A percentile compares a stretch with the other conserved stretches of the same genome.
phyloP scores from a whole-genome alignment of 768 basidiomycete genomes.

The Rhizopogon vesiculosus region DNA sequence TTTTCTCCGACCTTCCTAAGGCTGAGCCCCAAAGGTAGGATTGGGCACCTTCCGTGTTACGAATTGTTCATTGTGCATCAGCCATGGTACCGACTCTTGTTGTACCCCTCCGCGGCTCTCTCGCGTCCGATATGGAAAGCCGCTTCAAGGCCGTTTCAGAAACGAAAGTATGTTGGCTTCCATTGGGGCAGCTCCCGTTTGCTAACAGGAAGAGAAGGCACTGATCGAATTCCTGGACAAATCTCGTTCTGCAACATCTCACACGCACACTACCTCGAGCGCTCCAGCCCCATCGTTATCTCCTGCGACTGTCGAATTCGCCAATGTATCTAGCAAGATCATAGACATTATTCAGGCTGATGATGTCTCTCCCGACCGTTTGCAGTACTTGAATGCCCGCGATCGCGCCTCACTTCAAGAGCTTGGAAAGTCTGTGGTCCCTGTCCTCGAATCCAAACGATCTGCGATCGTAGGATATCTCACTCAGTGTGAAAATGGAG shows the following conservation, averaged over 20 bases:
- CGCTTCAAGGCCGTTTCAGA: constrained; percentile 80
- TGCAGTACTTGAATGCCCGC: constrained; percentile 57
- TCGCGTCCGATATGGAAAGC: constrained; percentile 64
- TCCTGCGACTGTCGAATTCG: constrained; percentile 78
- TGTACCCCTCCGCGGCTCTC: constrained; percentile 76
- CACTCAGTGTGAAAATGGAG: constrained; percentile 43
- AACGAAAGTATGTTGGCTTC: constrained; percentile 45
- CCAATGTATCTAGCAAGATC: constrained; percentile 20
- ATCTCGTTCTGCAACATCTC: constrained; percentile 66
- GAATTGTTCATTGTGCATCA: constrained; percentile 21
- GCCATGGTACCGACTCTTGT: constrained; percentile 80
- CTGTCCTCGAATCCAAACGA: constrained; percentile 42
- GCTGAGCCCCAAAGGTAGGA: constrained; percentile 68
- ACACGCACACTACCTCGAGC: constrained; percentile 62
- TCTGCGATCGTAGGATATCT: constrained; percentile 47
- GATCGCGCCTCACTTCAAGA: constrained; percentile 45
- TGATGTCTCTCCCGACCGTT: constrained; percentile 55
- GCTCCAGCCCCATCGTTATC: constrained; percentile 73
- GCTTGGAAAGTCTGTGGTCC: constrained; percentile 40
- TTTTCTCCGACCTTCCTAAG: constrained; percentile 71
- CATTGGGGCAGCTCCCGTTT: no score
- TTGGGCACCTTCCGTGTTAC: constrained; percentile 3
- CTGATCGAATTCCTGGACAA: constrained; percentile 82
- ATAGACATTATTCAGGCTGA: constrained; percentile 59
- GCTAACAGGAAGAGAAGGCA: constrained; percentile 34